Percentiles rank a stretch among this genome's conserved stretches.
Conservation (phyloP, 2,329 filamentous ascomycete genomes). For the Neobulgaria alba region DNA sequence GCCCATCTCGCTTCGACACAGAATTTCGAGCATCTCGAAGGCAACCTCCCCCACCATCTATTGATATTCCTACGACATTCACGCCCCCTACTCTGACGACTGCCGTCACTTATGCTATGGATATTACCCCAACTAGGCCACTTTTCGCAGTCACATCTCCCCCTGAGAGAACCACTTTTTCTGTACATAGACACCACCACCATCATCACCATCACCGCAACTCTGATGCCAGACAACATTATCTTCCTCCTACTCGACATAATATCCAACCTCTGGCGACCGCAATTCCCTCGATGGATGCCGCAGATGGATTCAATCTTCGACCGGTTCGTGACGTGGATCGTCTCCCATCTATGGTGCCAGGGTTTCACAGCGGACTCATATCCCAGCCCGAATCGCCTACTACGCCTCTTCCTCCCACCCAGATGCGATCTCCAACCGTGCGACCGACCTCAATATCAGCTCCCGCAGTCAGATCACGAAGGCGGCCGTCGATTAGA, state of each 20-base stretch:
- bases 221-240: slow-evolving; percentile 42
- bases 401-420: slow-evolving; percentile 69
- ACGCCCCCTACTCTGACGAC: slow-evolving; percentile 38
- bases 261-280: slow-evolving; percentile 59
- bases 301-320: slow-evolving; percentile 61
- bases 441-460: slow-evolving; percentile 45
- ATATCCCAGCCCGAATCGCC: slow-evolving; percentile 89
- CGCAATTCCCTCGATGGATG: slow-evolving; percentile 58
- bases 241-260: slow-evolving; percentile 41
- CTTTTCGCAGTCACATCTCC: slow-evolving; percentile 61
- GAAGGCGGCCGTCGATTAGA: slow-evolving; percentile 74
- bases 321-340: slow-evolving; percentile 76
- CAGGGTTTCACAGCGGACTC: slow-evolving; percentile 58
- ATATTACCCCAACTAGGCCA: slow-evolving; percentile 51
- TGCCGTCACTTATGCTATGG: slow-evolving; percentile 39
- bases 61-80: slow-evolving; percentile 62
- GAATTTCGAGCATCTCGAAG: slow-evolving; percentile 59
- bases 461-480: slow-evolving; percentile 44
- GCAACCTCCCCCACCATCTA: slow-evolving; percentile 74
- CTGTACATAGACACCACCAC: slow-evolving; percentile 42
- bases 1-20: slow-evolving; percentile 43
- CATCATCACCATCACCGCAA: slow-evolving; percentile 45
- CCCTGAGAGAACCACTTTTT: slow-evolving; percentile 59
- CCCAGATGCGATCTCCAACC: slow-evolving; percentile 47
- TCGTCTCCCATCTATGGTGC: slow-evolving; percentile 73